Evolutionary conservation across 2,329 filamentous ascomycete species (phyloP), one percentile per base, ranked within the genome.

Genomic region (Erysiphe pulchra): DNA sequence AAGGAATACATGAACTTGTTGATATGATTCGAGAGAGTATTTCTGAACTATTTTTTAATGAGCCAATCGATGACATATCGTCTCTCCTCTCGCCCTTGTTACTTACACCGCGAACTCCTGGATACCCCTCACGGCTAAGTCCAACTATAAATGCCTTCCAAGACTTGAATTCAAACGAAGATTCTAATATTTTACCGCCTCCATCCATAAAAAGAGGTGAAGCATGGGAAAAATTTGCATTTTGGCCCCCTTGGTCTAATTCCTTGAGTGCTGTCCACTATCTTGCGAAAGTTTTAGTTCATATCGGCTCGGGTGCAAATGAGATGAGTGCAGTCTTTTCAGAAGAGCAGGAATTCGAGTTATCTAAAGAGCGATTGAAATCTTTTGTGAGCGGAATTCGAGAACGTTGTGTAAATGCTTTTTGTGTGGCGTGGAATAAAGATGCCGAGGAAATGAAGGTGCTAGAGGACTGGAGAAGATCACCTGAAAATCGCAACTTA

Each of bases 181-280:
- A 93, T 56, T 68, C 74, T 0, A 79, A 72, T 56, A 85, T 81
- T 50, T 65, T 82, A 2, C 86, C 84, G 1, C 75, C 77, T 11
- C 76, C 78, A 1, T 83, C 80, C 0, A 82, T 84, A 0, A 81
- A 70, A 53, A 73, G 72, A 40, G 87, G 86, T 6, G 84, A 93
- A 54, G 65, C 77, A 0, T 95, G 85, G 84, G 90, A 95, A 57
- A 80, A 87, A 63, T 75, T 90, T 60, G 87, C 86, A 0, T 98
- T 95, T 61, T 95, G 87, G 86, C 86, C 87, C 4, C 90, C 87
- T 0, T 79, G 81, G 63, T 81, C 85, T 1, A 95, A 94, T 57
- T 86, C 86, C 0, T 65, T 95, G 20, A 92, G 85, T 48, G 87
- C 82, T n/a, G 82, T 87, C 1, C 75, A 92, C 59, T 94, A 92